phyloP scores from a whole-genome alignment of 805 yeast genomes.

The Peterozyma xylosa region DNA sequence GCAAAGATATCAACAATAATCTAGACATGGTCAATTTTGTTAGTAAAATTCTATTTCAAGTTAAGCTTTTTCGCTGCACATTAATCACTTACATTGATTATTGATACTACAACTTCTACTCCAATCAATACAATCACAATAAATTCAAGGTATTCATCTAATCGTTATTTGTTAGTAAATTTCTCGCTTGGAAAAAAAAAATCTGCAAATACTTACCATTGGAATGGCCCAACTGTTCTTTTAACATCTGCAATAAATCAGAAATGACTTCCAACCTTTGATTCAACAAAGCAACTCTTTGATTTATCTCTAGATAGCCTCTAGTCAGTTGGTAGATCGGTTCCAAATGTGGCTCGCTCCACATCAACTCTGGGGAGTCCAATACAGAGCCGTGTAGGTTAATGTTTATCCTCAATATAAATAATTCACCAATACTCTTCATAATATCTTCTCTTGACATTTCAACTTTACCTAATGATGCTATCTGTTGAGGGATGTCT shows the following conservation, averaged over 20 bases:
- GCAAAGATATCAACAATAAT: slow-evolving; percentile 25
- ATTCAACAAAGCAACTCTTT: slow-evolving; percentile 81
- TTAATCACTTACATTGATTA: slow-evolving; percentile 69
- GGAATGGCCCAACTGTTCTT: slow-evolving; percentile 93
- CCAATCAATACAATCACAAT: slow-evolving; percentile 88
- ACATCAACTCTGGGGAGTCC: slow-evolving; percentile 96
- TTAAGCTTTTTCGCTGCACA: background rate
- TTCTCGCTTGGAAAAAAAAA: background rate
- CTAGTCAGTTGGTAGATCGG: slow-evolving; percentile 97
- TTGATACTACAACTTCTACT: slow-evolving; percentile 84
- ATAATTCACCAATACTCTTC: slow-evolving; percentile 95
- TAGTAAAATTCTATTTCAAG: slow-evolving; percentile 2
- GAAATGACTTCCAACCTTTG: slow-evolving; percentile 91
- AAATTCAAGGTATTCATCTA: slow-evolving; percentile 78
- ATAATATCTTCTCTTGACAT: slow-evolving; percentile 93
- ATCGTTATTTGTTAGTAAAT: slow-evolving; percentile 2
- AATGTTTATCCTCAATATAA: slow-evolving; percentile 77
- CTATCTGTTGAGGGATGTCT: slow-evolving; percentile 94
- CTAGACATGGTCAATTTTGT: slow-evolving; percentile 5
- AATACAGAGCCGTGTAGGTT: slow-evolving; percentile 82
- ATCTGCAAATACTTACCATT: slow-evolving; percentile 34
- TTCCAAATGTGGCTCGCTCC: slow-evolving; percentile 97
- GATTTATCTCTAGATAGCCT: slow-evolving; percentile 92
- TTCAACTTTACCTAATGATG: slow-evolving; percentile 88
- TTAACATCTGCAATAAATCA: slow-evolving; percentile 90